Evolutionary conservation across 352 stramenopile genomes (phyloP).

Genomic region (Peronospora tabacina): DNA sequence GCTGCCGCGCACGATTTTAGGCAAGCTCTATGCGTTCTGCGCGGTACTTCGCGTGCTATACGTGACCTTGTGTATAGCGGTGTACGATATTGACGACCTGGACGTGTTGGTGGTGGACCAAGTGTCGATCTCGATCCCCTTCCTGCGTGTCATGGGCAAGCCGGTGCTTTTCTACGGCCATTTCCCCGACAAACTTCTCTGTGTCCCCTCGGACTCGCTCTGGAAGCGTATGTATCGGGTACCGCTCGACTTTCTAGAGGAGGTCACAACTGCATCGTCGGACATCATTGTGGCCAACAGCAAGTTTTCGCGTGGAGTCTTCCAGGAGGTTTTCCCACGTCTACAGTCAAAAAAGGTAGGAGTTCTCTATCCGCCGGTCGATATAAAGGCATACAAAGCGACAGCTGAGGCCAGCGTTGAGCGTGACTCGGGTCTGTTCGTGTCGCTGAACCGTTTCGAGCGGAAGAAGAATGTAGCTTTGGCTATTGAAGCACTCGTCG

Average conservation of each 20-base stretch:
- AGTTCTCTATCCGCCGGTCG: conserved; percentile 94
- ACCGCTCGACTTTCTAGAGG: conserved; percentile 90
- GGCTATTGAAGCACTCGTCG: conserved; percentile 71
- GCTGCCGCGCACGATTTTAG: conserved; percentile 87
- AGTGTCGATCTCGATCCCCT: conserved; percentile 70
- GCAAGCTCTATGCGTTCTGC: conserved; percentile 89
- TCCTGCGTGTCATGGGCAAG: conserved; percentile 61
- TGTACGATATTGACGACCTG: conserved; percentile 37
- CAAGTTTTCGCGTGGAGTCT: conserved; percentile 90
- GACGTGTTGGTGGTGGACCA: conserved; percentile 81
- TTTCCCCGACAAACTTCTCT: conserved; percentile 97
- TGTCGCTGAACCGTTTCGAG: conserved; percentile 98
- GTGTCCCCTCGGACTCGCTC: conserved; percentile 39
- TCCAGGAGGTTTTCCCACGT: conserved; percentile 82
- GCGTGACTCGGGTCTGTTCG: conserved; percentile 62
- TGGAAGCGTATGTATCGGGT: conserved; percentile 87
- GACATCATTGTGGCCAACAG: conserved; percentile 95
- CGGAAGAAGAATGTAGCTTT: conserved; percentile 96
- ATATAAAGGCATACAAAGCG: conserved; percentile 62
- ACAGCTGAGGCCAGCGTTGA: conserved; percentile 26
- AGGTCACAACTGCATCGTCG: conserved; percentile 88
- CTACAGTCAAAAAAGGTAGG: conserved; percentile 49
- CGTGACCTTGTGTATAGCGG: conserved; percentile 63
- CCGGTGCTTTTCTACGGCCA: conserved; percentile 98
- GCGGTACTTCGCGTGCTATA: conserved; percentile 91